Base-by-base conservation (phyloP, 1,284 basidiomycete species). In the Ceratorhiza oryzae-sativae region DNA sequence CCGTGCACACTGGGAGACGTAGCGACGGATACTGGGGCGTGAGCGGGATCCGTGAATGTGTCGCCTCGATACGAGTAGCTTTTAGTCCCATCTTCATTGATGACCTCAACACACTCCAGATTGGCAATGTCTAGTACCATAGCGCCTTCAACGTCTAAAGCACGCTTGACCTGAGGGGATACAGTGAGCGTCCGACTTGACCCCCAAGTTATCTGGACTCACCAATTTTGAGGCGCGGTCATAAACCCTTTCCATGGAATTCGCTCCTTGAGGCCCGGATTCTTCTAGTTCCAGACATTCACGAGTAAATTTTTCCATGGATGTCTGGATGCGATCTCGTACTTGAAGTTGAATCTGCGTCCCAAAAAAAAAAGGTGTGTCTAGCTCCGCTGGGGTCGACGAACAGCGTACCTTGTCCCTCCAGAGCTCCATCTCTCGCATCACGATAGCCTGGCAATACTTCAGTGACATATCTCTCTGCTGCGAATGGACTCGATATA, bases 341-440 rank as follows among this genome's bases (percentile, higher is more conserved):
- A 95, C 92, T 34, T 93, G 87, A 45, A 98, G 83, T 81, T 97
- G 95, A 72, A 95, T 95, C 90, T 92, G 73, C 25, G 58, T 30
- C 45, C 59, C 45, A 32, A 55, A 20, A 13, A 15, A 23, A 56
- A 62, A 59, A 48, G 51, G 10, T 49, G 1, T n/a, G n/a, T n/a
- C 36, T 39, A 15, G 39, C 27, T 6, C 53, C 18, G 12, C 5
- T 23, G 34, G 36, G 42, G 12, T 13, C 3, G 23, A 45, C 27
- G 42, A 8, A 45, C 18, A 18, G 18, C 42, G n/a, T 45, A 91
- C 91, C 84, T 95, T 95, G 80, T 98, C 95, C 73, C 91, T 85
- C 93, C 94, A 95, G 1, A 98, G 82, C 80, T 97, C 95, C 88
- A 98, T 90, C 81, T 98, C 95, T 53, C 95, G 88, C 90, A 97